Percentiles rank a stretch among this genome's conserved stretches.
phyloP scores from a whole-genome alignment of 805 yeast species.

The Kregervanrija pseudodelftensis region DNA sequence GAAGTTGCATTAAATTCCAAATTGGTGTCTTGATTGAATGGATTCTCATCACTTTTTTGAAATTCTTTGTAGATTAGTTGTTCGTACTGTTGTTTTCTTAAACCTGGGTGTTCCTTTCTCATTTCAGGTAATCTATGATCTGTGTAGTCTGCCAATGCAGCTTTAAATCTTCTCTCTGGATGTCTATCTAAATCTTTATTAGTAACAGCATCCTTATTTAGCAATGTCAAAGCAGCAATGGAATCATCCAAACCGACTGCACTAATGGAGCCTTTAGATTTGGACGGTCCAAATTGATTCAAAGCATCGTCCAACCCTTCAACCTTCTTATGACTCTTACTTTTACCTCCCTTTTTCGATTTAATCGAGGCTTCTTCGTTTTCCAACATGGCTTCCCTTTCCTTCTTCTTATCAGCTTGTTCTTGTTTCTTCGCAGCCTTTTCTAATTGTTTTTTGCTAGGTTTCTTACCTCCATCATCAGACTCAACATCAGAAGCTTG shows the following conservation, averaged over 20 bases:
- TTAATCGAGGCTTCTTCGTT: slow-evolving; percentile 47
- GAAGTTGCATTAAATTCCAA: slow-evolving; percentile 57
- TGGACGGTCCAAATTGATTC: slow-evolving; percentile 38
- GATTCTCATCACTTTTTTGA: slow-evolving; percentile 73
- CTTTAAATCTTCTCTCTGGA: slow-evolving; percentile 83
- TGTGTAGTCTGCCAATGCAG: slow-evolving; percentile 67
- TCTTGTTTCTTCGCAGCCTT: slow-evolving; percentile 66
- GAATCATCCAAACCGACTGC: slow-evolving; percentile 78
- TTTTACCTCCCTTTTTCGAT: slow-evolving; percentile 59
- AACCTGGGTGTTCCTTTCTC: slow-evolving; percentile 71
- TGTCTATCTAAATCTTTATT: slow-evolving; percentile 71
- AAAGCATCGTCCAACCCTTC: slow-evolving; percentile 64
- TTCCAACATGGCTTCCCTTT: slow-evolving; percentile 64
- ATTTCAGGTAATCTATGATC: slow-evolving; percentile 65
- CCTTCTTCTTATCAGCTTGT: slow-evolving; percentile 75
- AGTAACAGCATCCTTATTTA: slow-evolving; percentile 49
- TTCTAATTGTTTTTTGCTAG: slow-evolving; percentile 61
- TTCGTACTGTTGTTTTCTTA: slow-evolving; percentile 72
- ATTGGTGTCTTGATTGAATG: slow-evolving; percentile 72
- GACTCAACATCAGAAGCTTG: slow-evolving; percentile 48
- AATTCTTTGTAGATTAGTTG: slow-evolving; percentile 72
- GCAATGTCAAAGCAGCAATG: slow-evolving; percentile 66
- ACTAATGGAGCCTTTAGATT: slow-evolving; percentile 39
- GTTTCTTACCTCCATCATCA: slow-evolving; percentile 67
- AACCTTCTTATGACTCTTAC: slow-evolving; percentile 45